These are phyloP conservation scores for Lentinula boryana DNA, from an alignment of 768 basidiomycete species.

Conservation along the genomic window DNA sequence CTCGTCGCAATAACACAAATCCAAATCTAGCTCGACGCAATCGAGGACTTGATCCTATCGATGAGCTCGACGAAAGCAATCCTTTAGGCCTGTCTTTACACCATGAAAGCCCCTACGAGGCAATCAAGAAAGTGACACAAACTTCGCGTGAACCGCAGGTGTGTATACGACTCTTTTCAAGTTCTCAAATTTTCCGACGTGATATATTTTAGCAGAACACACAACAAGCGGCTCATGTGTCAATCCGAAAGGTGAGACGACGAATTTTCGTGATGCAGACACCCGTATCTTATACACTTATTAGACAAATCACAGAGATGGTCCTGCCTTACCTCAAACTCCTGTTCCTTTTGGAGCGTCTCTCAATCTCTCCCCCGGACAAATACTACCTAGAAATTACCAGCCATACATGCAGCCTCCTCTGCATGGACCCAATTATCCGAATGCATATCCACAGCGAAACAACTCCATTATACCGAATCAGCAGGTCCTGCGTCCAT, in stretches of 20 bases:
- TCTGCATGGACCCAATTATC: not conserved
- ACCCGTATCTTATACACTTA: not conserved
- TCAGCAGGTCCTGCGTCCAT: not conserved
- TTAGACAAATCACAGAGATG: not conserved
- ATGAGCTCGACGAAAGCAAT: constrained; percentile 73
- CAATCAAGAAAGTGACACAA: constrained; percentile 27
- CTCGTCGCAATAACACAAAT: not conserved
- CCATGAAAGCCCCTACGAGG: constrained; percentile 75
- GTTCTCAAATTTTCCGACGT: not conserved
- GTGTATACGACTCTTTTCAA: not conserved
- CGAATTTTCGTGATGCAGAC: not conserved
- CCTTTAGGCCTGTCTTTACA: constrained; percentile 61
- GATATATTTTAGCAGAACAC: not conserved
- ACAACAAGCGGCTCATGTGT: not conserved
- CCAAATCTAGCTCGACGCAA: not conserved
- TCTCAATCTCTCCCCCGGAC: constrained; percentile 48
- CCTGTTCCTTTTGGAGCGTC: constrained; percentile 27
- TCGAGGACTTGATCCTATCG: constrained; percentile 55
- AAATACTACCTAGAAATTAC: constrained; percentile 42
- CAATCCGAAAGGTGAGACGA: not conserved
- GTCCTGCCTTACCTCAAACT: not conserved
- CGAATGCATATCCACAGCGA: not conserved
- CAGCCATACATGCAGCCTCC: constrained; percentile 9
- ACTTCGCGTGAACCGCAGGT: not conserved
- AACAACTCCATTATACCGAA: not conserved